A percentile compares a stretch with the other conserved stretches of the same genome.
These are phyloP conservation scores for Harringtonia aguacate DNA, from an alignment of 2,329 filamentous ascomycete species.

Conservation along the genomic window DNA sequence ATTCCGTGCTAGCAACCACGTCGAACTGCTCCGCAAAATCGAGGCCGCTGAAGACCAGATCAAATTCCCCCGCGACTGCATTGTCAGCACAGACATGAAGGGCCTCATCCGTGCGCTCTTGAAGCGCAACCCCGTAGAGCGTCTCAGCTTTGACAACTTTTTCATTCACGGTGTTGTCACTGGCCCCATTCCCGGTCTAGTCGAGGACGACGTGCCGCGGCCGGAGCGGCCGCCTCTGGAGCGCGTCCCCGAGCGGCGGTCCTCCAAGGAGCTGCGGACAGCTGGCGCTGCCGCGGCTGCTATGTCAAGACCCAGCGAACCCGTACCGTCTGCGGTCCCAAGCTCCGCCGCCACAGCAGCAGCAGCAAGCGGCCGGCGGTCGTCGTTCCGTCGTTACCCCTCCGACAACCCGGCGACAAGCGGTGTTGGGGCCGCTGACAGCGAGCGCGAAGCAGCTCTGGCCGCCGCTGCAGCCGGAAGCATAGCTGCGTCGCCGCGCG, in stretches of 20 bases:
- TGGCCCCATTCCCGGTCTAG: slow-evolving; percentile 66
- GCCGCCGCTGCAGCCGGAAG: slow-evolving; percentile 25
- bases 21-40: slow-evolving; percentile 86
- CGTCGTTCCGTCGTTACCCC: slow-evolving; percentile 29
- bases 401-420: slow-evolving; percentile 2
- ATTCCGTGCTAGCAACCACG: slow-evolving; percentile 87
- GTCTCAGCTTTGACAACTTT: slow-evolving; percentile 77
- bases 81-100: slow-evolving; percentile 68
- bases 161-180: slow-evolving; percentile 67
- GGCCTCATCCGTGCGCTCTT: slow-evolving; percentile 67
- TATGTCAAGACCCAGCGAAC: background rate
- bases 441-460: slow-evolving; percentile 22
- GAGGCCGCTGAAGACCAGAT: slow-evolving; percentile 81
- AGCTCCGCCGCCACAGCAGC: slow-evolving; percentile 3
- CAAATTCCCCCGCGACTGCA: slow-evolving; percentile 63
- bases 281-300: background rate
- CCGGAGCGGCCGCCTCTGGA: slow-evolving; percentile 7
- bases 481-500: slow-evolving; percentile 6
- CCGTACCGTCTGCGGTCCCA: background rate
- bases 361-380: slow-evolving; percentile 19
- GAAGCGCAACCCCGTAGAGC: slow-evolving; percentile 75
- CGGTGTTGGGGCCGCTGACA: slow-evolving; percentile 17
- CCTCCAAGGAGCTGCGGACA: slow-evolving; percentile 20
- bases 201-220: slow-evolving; percentile 60
- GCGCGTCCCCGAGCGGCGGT: slow-evolving; percentile 14